These are phyloP conservation scores for Ormosia emarginata DNA, from an alignment of 306 rosid species.

Conservation along the genomic window DNA sequence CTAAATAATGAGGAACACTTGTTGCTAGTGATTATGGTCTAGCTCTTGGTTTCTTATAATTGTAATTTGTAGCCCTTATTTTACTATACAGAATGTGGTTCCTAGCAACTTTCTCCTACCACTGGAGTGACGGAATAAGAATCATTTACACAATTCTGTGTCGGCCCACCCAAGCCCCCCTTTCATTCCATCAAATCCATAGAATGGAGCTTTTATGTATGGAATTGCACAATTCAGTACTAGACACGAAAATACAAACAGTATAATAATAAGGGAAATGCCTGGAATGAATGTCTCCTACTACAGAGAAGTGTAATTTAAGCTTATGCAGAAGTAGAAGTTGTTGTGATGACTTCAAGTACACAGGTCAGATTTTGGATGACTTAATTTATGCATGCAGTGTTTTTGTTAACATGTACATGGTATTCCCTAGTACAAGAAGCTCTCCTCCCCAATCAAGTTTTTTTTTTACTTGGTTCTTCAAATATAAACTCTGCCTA, in stretches of 20 bases:
- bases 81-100: neutral
- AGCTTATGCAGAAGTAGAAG: neutral
- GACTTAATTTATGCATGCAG: neutral
- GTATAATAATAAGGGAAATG: neutral
- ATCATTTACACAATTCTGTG: neutral
- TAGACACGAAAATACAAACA: neutral
- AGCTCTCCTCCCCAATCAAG: neutral
- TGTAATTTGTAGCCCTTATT: neutral
- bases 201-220: neutral
- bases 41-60: neutral
- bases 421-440: neutral
- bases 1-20: neutral
- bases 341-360: neutral
- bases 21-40: neutral
- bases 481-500: too few species aligned
- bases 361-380: neutral
- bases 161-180: neutral
- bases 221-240: neutral
- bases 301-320: neutral
- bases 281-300: neutral
- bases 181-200: conserved; percentile 7
- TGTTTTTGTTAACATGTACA: conserved; percentile 5
- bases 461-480: neutral
- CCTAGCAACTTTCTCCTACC: neutral
- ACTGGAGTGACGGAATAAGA: neutral